These are phyloP conservation scores for Cryptococcus amylolentus DNA, from an alignment of 1,284 basidiomycete genomes.

Conservation along the genomic window DNA sequence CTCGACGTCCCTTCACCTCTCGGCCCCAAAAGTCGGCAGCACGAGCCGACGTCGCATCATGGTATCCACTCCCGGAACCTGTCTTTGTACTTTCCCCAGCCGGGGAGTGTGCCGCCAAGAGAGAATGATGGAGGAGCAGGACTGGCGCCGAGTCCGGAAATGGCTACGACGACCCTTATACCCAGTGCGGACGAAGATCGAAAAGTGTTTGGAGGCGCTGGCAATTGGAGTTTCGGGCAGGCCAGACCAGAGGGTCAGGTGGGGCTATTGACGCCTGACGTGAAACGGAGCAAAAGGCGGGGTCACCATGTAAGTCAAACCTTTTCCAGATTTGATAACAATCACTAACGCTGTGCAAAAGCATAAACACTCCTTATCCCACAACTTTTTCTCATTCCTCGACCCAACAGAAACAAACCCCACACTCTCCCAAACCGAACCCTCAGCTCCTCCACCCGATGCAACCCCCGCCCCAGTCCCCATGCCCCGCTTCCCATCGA, in stretches of 20 bases:
- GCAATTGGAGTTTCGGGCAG: conserved; percentile 31
- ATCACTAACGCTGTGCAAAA: conserved; percentile 10
- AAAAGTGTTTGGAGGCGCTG: conserved; percentile 29
- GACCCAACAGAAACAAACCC: conserved; percentile 56
- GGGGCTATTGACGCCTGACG: conserved; percentile 16
- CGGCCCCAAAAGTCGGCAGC: conserved; percentile 11
- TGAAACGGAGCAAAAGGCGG: conserved; percentile 55
- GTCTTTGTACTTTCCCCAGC: conserved; percentile 83
- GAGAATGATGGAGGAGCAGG: conserved; percentile 54
- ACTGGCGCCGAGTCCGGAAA: conserved; percentile 54
- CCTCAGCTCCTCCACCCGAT: conserved; percentile 20
- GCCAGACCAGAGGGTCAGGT: conserved; percentile 17
- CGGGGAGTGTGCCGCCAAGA: conserved; percentile 53
- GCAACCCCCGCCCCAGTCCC: conserved; percentile 32
- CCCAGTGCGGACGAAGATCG: conserved; percentile 26
- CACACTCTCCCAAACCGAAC: conserved; percentile 21
- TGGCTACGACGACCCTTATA: conserved; percentile 19
- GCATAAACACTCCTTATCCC: conserved; percentile 88
- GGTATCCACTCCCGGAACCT: conserved; percentile 81
- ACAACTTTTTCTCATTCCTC: conserved; percentile 87
- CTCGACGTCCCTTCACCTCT: conserved; percentile 13
- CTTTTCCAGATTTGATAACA: neutral
- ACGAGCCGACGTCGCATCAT: conserved; percentile 37
- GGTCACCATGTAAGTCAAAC: conserved; percentile 63
- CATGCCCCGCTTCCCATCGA: conserved; percentile 20